A percentile compares a stretch with the other conserved stretches of the same genome.
These are phyloP conservation scores for Coleophoma cylindrospora DNA, from an alignment of 2,329 filamentous ascomycete species.

Conservation along the genomic window DNA sequence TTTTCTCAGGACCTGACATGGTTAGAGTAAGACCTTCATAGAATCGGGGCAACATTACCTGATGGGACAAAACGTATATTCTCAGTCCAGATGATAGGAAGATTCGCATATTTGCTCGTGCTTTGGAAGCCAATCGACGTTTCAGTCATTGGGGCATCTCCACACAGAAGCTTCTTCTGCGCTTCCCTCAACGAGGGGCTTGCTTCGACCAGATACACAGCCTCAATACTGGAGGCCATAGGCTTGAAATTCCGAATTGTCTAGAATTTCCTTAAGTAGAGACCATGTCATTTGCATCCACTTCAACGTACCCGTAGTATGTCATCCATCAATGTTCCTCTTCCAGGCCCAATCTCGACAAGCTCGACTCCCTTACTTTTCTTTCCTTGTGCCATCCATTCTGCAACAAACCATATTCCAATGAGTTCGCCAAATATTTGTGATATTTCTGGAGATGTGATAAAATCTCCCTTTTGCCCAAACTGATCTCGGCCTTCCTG, in stretches of 20 bases:
- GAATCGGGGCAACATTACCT: constrained; percentile 4
- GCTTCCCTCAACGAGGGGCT: constrained; percentile 70
- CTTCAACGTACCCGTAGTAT: constrained; percentile 68
- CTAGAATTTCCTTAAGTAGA: constrained; percentile 35
- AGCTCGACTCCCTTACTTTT: constrained; percentile 73
- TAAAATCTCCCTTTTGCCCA: constrained; percentile 88
- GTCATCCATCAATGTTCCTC: constrained; percentile 96
- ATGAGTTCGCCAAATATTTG: constrained; percentile 94
- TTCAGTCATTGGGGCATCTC: constrained; percentile 62
- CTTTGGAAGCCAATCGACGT: constrained; percentile 71
- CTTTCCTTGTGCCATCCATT: constrained; percentile 90
- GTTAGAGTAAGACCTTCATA: background rate
- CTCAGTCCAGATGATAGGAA: constrained; percentile 86
- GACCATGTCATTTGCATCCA: background rate
- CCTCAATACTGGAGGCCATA: constrained; percentile 71
- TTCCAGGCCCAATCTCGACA: constrained; percentile 89
- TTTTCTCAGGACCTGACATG: constrained; percentile 55
- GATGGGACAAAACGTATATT: constrained; percentile 31
- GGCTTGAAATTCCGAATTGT: constrained; percentile 79
- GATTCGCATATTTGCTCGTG: constrained; percentile 66
- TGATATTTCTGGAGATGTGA: constrained; percentile 95
- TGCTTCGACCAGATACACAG: constrained; percentile 94
- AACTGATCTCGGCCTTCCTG: constrained; percentile 76
- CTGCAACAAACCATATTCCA: constrained; percentile 90
- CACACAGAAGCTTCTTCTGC: constrained; percentile 80